Conservation (phyloP, 2,329 filamentous ascomycete genomes). For the Aphanocladium album region DNA sequence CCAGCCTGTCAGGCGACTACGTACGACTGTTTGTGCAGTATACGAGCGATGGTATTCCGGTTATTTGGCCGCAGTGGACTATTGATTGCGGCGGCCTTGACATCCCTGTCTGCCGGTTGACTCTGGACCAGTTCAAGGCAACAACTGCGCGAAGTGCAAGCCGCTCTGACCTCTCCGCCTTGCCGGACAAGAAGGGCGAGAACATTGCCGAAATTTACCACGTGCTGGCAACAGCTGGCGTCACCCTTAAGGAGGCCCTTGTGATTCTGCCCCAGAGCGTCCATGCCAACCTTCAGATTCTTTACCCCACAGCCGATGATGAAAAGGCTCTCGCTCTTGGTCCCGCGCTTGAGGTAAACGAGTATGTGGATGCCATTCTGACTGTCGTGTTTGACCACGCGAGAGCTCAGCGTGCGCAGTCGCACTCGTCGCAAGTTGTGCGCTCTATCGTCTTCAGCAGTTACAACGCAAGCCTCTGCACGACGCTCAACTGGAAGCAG, state of each 20-base stretch:
- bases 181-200: slow-evolving; percentile 43
- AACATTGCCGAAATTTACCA: slow-evolving; percentile 64
- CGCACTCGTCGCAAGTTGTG: slow-evolving; percentile 58
- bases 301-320: slow-evolving; percentile 75
- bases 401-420: slow-evolving; percentile 57
- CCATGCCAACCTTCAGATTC: slow-evolving; percentile 85
- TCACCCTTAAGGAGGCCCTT: slow-evolving; percentile 75
- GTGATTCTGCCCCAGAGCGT: slow-evolving; percentile 69
- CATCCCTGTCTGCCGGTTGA: slow-evolving; percentile 75
- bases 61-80: slow-evolving; percentile 83
- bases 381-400: slow-evolving; percentile 89
- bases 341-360: slow-evolving; percentile 77
- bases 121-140: slow-evolving; percentile 63
- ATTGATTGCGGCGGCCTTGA: slow-evolving; percentile 71
- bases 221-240: slow-evolving; percentile 67
- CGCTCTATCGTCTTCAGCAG: slow-evolving; percentile 91
- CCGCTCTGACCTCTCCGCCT: slow-evolving; percentile 37
- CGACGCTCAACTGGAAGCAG: slow-evolving; percentile 97
- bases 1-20: slow-evolving; percentile 93
- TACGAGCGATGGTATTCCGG: slow-evolving; percentile 79
- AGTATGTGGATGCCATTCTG: slow-evolving; percentile 77
- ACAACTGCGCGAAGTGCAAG: slow-evolving; percentile 41
- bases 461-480: slow-evolving; percentile 85
- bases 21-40: slow-evolving; percentile 87
- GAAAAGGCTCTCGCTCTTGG: slow-evolving; percentile 65